Evolutionary conservation across 345 rosid genomes (phyloP).

Genomic region (Eucalyptus polyanthemos): DNA sequence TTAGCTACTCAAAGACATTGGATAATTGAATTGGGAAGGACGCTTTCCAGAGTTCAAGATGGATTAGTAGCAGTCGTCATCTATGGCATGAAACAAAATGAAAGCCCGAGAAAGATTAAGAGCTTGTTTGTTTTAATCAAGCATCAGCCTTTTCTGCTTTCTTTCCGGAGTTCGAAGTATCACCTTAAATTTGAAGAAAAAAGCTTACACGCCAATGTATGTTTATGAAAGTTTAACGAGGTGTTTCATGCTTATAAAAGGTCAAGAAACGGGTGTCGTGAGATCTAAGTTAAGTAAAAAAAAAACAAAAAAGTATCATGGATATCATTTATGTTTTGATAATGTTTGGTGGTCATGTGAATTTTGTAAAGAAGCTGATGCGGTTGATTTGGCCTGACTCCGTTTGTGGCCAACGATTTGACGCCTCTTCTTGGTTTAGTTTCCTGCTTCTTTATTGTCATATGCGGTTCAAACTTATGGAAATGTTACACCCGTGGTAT

Average conservation of each 20-base stretch:
- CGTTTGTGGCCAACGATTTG: neutral
- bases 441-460: neutral
- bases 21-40: neutral
- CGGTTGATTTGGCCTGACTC: neutral
- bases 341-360: neutral
- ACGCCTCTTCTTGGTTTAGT: neutral
- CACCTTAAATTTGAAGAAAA: neutral
- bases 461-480: neutral
- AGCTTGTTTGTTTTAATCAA: neutral
- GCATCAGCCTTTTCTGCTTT: neutral
- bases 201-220: neutral
- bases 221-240: neutral
- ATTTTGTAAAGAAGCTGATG: neutral
- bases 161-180: neutral
- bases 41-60: accelerated
- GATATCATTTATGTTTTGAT: neutral
- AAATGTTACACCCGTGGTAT: neutral
- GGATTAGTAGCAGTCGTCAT: neutral
- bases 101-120: neutral
- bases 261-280: neutral
- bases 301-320: neutral
- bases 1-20: neutral
- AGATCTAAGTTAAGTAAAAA: neutral
- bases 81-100: neutral
- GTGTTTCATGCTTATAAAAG: neutral